Evolutionary conservation across 768 basidiomycete species (phyloP).

Genomic region (Fomitopsis pulvina): DNA sequence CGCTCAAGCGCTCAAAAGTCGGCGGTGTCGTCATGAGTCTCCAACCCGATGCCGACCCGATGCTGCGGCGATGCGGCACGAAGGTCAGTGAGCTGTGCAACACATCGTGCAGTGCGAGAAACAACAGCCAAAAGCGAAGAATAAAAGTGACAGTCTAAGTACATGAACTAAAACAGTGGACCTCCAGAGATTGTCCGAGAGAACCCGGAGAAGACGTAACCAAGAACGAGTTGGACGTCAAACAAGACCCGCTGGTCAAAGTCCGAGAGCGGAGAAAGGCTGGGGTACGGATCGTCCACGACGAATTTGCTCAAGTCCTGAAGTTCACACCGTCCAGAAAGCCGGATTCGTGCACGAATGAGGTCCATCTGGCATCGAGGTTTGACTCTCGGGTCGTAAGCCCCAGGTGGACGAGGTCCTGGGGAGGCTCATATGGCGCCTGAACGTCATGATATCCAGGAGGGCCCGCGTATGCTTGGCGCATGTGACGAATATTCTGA

Average conservation of each 20-base stretch:
- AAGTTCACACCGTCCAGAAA: conserved; percentile 26
- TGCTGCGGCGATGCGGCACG: too few relatives aligned
- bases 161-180: background rate
- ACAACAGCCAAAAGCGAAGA: too few relatives aligned
- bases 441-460: conserved; percentile 2
- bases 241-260: background rate
- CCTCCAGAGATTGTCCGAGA: background rate
- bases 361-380: conserved; percentile 52
- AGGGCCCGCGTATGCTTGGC: conserved; percentile 1
- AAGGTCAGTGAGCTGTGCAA: too few relatives aligned
- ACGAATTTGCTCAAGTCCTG: conserved; percentile 3
- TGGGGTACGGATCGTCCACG: background rate
- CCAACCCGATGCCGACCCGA: too few relatives aligned
- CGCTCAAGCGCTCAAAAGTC: background rate
- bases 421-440: conserved; percentile 17
- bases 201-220: background rate
- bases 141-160: background rate
- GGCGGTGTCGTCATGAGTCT: too few relatives aligned
- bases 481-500: background rate
- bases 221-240: background rate
- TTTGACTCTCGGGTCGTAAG: conserved; percentile 50
- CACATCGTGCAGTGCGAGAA: too few relatives aligned
- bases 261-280: background rate
- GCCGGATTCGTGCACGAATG: conserved; percentile 55
- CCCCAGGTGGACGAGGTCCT: conserved; percentile 53